Percentiles rank a stretch among this genome's conserved stretches.
Conservation (phyloP, 257 asterid genomes). For the Solanum pinnatisectum region DNA sequence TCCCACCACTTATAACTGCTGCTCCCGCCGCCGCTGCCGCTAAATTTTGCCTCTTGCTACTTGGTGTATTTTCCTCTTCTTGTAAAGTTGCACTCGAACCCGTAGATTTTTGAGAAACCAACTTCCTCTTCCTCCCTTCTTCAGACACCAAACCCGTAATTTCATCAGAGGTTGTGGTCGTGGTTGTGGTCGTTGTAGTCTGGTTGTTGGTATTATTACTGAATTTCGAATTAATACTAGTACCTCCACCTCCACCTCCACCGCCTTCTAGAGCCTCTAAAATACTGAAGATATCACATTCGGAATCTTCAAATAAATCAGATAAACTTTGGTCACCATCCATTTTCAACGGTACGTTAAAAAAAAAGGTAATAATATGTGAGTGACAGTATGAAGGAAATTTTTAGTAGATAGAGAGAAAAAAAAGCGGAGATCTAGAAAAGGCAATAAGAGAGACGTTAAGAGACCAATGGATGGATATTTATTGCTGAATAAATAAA, state of each 20-base stretch:
- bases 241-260: neutral
- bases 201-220: neutral
- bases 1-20: neutral
- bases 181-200: neutral
- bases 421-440: neutral
- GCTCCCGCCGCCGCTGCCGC: neutral
- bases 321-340: neutral
- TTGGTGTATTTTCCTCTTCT: neutral
- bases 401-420: neutral
- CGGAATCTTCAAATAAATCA: conserved; percentile 3
- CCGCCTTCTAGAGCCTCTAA: conserved; percentile 48
- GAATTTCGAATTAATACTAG: conserved; percentile 3
- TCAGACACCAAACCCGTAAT: neutral
- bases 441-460: neutral
- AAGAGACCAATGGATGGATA: neutral
- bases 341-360: neutral
- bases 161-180: neutral
- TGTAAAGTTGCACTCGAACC: conserved; percentile 7
- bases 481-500: neutral
- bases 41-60: neutral
- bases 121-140: conserved; percentile 9
- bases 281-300: conserved; percentile 51
- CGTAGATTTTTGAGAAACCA: conserved; percentile 35
- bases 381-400: neutral
- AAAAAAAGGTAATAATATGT: neutral